Conservation (phyloP, 345 rosid species). For the Eucalyptus cloeziana region DNA sequence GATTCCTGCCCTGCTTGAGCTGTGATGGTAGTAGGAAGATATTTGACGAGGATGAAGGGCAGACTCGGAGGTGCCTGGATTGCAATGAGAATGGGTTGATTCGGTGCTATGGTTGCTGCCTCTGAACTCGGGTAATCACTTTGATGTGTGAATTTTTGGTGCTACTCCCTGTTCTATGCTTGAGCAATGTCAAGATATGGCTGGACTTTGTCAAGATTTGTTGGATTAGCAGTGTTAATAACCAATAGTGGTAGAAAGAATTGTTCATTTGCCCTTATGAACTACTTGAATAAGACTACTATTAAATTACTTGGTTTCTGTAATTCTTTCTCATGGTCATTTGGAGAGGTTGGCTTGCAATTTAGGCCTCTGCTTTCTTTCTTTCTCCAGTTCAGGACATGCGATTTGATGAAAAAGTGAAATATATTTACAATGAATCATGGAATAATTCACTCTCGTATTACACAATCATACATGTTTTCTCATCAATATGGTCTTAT, state of each 20-base stretch:
- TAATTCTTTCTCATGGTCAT: neutral
- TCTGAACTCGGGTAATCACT: neutral
- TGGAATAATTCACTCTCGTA: neutral
- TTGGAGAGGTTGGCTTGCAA: neutral
- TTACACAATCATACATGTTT: neutral
- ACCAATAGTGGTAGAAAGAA: neutral
- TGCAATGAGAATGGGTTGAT: conserved; percentile 42
- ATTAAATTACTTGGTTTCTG: neutral
- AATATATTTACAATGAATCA: neutral
- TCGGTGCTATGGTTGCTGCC: conserved; percentile 31
- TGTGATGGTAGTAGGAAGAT: conserved; percentile 34
- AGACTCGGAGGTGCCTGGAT: conserved; percentile 14
- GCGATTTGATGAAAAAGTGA: neutral
- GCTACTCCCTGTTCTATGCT: neutral
- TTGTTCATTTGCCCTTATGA: neutral
- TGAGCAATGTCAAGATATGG: neutral
- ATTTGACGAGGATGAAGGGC: conserved; percentile 18
- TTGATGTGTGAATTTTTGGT: neutral
- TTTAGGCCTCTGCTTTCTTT: neutral
- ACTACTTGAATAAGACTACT: neutral
- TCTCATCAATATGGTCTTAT: neutral
- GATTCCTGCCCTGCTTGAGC: conserved; percentile 28
- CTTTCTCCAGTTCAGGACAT: neutral
- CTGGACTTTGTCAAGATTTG: neutral
- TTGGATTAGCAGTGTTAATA: neutral